A percentile compares a stretch with the other conserved stretches of the same genome.
phyloP scores from a whole-genome alignment of 2,329 filamentous ascomycete genomes.

The Fusarium longipes region DNA sequence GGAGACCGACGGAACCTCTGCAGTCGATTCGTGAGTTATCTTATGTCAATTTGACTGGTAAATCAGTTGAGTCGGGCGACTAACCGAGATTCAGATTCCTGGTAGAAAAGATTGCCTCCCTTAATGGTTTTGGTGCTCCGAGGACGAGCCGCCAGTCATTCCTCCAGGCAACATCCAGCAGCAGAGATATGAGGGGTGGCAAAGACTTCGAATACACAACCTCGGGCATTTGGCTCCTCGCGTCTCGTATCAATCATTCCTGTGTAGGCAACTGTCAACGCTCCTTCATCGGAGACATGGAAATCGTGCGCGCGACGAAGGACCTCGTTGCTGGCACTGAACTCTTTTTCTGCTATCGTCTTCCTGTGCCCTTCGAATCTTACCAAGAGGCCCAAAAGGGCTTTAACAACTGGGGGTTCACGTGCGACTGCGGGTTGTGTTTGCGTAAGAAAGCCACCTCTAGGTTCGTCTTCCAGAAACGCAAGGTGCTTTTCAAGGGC shows the following conservation, averaged over 20 bases:
- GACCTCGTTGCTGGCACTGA: background rate
- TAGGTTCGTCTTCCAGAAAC: background rate
- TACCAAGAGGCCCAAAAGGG: slow-evolving; percentile 5
- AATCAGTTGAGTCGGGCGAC: background rate
- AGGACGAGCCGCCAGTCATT: background rate
- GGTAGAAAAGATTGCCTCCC: background rate
- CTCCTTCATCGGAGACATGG: slow-evolving; percentile 7
- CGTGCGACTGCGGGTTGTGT: background rate
- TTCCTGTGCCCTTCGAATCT: background rate
- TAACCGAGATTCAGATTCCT: background rate
- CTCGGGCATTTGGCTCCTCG: background rate
- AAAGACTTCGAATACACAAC: background rate
- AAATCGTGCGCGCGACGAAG: slow-evolving; percentile 7
- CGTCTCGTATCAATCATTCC: slow-evolving; percentile 9
- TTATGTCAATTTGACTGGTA: background rate
- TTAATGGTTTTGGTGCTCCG: background rate
- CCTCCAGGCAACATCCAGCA: background rate
- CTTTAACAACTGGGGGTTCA: background rate
- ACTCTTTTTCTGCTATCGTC: background rate
- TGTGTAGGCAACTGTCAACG: slow-evolving; percentile 4
- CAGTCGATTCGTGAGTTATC: background rate
- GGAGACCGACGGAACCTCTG: background rate
- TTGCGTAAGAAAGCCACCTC: background rate
- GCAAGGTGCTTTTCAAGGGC: background rate
- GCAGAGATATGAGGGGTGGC: background rate